Base-by-base conservation (phyloP, 768 basidiomycete species). In the Collybiopsis confluens region DNA sequence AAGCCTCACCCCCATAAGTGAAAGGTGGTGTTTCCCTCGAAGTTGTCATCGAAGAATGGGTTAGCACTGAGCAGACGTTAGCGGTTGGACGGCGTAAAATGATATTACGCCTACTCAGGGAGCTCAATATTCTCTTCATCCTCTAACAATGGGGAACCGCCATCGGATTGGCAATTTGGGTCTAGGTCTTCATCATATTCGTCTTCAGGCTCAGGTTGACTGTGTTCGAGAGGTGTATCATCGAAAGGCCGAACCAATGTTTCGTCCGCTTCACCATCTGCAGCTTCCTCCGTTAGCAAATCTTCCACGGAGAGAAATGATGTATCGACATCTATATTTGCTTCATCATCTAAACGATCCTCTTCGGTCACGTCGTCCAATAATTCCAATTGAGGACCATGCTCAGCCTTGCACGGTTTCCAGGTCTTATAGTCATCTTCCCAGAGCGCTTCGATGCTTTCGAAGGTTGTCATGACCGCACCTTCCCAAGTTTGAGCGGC, bases 371-470 rank as follows among this genome's bases (percentile, higher is more conserved):
- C 30, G 18, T 27, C 23, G 28, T 52, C 50, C 35, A 33, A 27
- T 18, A 15, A 11, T 33, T 47, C 45, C 15, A 43, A 41, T 6
- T 20, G 45, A 38, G 23, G 52, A 3, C 52, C 28, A 23, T 41
- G 50, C 1, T 51, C 45, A 23, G 54, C 48, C 28, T n/a, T 56
- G 20, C 42, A 50, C 20, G 85, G 82, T 62, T 67, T 80, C 86
- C 87, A 87, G 9, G 70, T 72, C 63, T 70, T 82, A 65, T 75
- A 79, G 51, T 74, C 59, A 33, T 77, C 68, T 42, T 88, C 85
- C 93, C 93, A 97, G 9, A 94, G 75, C 1, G 85, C 88, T 68
- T 95, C 89, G 23, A 90, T 75, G 59, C 93, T 95, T 69, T 97
- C 88, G 62, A 97, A 98, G 0, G 88, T 82, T 6, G 92, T 88